These are phyloP conservation scores for Trichoderma guizhouense DNA, from an alignment of 2,329 filamentous ascomycete species.

Conservation along the genomic window DNA sequence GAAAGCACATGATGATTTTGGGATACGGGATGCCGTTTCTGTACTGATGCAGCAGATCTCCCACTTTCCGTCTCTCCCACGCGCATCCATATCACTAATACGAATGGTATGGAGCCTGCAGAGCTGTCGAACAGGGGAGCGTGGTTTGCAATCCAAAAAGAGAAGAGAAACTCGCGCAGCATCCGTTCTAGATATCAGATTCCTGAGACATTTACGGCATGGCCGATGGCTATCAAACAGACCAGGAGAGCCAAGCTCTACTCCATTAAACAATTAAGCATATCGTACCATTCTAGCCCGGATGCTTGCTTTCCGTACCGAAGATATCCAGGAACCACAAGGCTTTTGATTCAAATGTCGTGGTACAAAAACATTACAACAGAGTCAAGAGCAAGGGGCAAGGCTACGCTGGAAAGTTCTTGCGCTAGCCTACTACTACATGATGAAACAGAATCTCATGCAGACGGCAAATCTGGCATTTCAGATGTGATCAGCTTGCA, in stretches of 20 bases:
- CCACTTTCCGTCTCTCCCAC: not conserved
- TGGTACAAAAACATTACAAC: not conserved
- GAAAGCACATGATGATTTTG: not conserved
- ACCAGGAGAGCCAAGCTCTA: not conserved
- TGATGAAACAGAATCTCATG: not conserved
- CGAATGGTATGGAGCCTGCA: not conserved
- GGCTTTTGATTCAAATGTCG: not conserved
- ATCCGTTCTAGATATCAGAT: no score
- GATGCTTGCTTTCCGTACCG: not conserved
- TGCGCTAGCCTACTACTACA: not conserved
- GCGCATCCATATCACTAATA: not conserved
- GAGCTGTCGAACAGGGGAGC: not conserved
- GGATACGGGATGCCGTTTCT: not conserved
- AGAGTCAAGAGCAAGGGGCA: not conserved
- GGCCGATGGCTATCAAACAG: not conserved
- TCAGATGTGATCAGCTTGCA: not conserved
- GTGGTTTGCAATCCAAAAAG: not conserved
- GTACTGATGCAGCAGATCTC: not conserved
- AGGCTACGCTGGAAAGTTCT: not conserved
- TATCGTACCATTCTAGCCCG: not conserved
- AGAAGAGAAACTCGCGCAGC: not conserved
- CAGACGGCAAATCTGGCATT: not conserved
- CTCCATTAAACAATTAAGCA: not conserved
- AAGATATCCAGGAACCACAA: not conserved
- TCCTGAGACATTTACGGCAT: not conserved